phyloP scores from a whole-genome alignment of 768 basidiomycete genomes.

The Boletus tomentosulus region DNA sequence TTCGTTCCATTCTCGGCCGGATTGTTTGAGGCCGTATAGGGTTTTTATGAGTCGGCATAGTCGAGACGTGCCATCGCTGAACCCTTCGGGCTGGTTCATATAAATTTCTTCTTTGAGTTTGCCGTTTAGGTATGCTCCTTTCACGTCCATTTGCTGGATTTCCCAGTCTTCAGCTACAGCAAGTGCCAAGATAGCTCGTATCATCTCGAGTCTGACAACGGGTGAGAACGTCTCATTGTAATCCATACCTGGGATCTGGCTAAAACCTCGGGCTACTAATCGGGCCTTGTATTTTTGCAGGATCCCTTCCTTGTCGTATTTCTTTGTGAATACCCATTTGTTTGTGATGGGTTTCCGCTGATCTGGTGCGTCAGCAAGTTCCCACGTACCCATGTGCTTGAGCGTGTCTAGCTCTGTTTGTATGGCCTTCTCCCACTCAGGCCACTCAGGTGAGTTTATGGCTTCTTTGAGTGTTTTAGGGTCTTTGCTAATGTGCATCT shows the following conservation, averaged over 20 bases:
- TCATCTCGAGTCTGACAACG: constrained; percentile 19
- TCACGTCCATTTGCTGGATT: constrained; percentile 29
- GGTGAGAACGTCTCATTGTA: constrained; percentile 35
- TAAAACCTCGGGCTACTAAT: constrained; percentile 39
- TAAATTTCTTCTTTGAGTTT: constrained; percentile 31
- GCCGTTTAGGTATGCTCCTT: constrained; percentile 29
- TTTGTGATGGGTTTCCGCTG: background rate
- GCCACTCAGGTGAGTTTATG: background rate
- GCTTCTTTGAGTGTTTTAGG: too few relatives aligned
- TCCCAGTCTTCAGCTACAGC: constrained; percentile 21
- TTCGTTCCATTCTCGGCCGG: constrained; percentile 28
- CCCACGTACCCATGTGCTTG: constrained; percentile 1
- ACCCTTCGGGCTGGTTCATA: constrained; percentile 29
- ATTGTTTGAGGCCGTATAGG: constrained; percentile 32
- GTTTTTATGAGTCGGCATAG: constrained; percentile 21
- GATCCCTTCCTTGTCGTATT: background rate
- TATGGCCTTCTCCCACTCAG: background rate
- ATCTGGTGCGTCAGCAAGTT: background rate
- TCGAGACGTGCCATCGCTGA: constrained; percentile 6
- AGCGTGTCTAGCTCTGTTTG: background rate
- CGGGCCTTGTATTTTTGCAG: constrained; percentile 29
- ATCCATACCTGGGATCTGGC: constrained; percentile 35
- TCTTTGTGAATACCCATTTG: background rate
- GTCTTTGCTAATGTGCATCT: too few relatives aligned
- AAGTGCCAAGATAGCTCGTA: constrained; percentile 22